phyloP scores from a whole-genome alignment of 139 green algal genomes.

The Micractinium conductrix region DNA sequence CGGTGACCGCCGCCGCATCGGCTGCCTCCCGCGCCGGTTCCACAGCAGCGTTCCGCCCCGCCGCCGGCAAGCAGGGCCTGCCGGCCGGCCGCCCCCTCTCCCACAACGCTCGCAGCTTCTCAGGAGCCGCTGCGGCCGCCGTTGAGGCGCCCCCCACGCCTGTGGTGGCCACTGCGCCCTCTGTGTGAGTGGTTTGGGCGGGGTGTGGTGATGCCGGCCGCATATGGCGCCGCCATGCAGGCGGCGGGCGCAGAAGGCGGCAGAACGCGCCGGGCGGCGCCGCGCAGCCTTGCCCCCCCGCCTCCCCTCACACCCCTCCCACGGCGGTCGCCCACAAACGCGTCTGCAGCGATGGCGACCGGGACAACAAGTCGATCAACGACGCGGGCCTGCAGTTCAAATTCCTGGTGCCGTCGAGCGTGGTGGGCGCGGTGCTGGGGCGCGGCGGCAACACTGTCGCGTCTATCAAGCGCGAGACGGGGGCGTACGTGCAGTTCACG shows the following conservation, averaged over 20 bases:
- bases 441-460: constrained; percentile 32
- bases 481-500: constrained; percentile 44
- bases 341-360: constrained; percentile 9
- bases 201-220: not conserved
- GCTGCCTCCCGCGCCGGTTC: not conserved
- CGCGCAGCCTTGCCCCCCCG: no score
- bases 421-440: constrained; percentile 43
- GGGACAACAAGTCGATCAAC: constrained; percentile 26
- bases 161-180: constrained; percentile 10
- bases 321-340: not conserved
- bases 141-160: not conserved
- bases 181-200: constrained; percentile 1
- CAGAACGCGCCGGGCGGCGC: not conserved
- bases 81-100: not conserved
- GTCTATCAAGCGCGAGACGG: constrained; percentile 40
- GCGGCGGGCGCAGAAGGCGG: not conserved
- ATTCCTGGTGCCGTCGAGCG: constrained; percentile 40
- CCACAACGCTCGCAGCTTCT: constrained; percentile 22
- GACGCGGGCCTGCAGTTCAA: constrained; percentile 38
- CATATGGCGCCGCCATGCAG: not conserved
- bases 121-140: not conserved
- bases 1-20: not conserved
- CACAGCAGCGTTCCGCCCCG: not conserved
- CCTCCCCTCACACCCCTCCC: not conserved
- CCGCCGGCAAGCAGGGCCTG: not conserved